Base-by-base conservation (phyloP, 306 rosid species). In the Clitoria ternatea region DNA sequence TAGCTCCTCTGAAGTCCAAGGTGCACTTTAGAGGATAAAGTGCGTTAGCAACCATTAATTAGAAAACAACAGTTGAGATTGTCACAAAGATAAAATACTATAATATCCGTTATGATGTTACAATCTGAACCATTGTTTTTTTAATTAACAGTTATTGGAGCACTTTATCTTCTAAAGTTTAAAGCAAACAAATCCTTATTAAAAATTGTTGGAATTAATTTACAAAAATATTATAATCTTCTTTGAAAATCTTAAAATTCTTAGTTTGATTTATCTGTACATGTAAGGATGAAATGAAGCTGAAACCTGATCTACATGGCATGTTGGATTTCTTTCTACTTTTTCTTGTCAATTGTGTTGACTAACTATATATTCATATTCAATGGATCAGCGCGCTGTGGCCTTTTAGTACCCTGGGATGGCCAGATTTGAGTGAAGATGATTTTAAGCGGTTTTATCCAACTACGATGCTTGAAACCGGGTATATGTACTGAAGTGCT, bases 351-450 rank as follows among this genome's bases (percentile, higher is more conserved):
- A 47, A 12, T 10, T 39, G n/a, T 30, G 17, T 74, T 68, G 65
- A 64, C 71, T 66, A 63, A 67, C 47, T 30, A 26, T 19, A 53
- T 20, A 12, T 36, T 36, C 43, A 47, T 61, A 14, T 75, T 62
- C 80, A 53, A n/a, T n/a, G n/a, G n/a, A 81, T 77, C 86, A 93
- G 98, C 78, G 93, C 98, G 1, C 72, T 93, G 49, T 93, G 98
- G 98, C 98, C 98, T 32, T 93, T 90, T 77, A 93, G 98, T 74
- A 93, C 98, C 27, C 98, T 93, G 79, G 98, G 98, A 66, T 93
- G 98, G 98, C 98, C 98, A 53, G 89, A 90, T 75, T 77, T 68
- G 61, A 77, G 85, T 40, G 78, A 88, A 8, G 96, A 90, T 76
- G 98, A 93, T 80, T 90, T 87, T 76, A 87, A 87, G 81, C 84